Conservation (phyloP, 768 basidiomycete genomes). For the Hericium rajendrae region DNA sequence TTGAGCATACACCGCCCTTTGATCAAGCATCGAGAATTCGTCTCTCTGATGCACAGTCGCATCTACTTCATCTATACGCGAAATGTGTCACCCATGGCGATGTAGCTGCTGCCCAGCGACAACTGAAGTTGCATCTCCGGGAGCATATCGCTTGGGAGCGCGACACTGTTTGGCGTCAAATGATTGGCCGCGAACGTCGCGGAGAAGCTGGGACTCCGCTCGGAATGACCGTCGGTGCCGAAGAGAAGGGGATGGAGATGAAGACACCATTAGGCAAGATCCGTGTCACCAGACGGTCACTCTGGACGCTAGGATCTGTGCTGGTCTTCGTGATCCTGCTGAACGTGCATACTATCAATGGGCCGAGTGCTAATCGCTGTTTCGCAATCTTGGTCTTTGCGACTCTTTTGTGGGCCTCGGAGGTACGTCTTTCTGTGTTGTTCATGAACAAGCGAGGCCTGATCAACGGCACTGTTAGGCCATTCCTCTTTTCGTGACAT, state of each 20-base stretch:
- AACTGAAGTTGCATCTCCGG: slow-evolving; percentile 78
- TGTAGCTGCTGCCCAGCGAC: slow-evolving; percentile 55
- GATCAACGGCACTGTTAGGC: slow-evolving; percentile 41
- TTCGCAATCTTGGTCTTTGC: slow-evolving; percentile 85
- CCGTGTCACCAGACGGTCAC: slow-evolving; percentile 50
- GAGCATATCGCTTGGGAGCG: slow-evolving; percentile 96
- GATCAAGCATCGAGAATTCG: slow-evolving; percentile 48
- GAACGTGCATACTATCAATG: slow-evolving; percentile 48
- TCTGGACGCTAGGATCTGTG: slow-evolving; percentile 50
- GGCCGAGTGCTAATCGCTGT: slow-evolving; percentile 74
- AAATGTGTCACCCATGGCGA: slow-evolving; percentile 80
- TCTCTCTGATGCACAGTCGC: slow-evolving; percentile 46
- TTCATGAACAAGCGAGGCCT: background rate
- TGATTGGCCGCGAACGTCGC: slow-evolving; percentile 77
- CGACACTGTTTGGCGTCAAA: slow-evolving; percentile 95
- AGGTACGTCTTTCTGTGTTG: slow-evolving; percentile 40
- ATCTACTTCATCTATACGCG: slow-evolving; percentile 66
- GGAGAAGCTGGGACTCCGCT: slow-evolving; percentile 33
- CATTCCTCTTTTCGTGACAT: slow-evolving; percentile 96
- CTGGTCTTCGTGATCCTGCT: slow-evolving; percentile 51
- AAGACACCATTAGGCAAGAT: slow-evolving; percentile 60
- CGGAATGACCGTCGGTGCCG: slow-evolving; percentile 23
- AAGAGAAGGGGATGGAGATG: slow-evolving; percentile 38
- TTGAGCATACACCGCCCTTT: slow-evolving; percentile 66
- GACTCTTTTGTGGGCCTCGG: slow-evolving; percentile 93